Base-by-base conservation (phyloP, 2,329 filamentous ascomycete species). In the Sporothrix pallida region DNA sequence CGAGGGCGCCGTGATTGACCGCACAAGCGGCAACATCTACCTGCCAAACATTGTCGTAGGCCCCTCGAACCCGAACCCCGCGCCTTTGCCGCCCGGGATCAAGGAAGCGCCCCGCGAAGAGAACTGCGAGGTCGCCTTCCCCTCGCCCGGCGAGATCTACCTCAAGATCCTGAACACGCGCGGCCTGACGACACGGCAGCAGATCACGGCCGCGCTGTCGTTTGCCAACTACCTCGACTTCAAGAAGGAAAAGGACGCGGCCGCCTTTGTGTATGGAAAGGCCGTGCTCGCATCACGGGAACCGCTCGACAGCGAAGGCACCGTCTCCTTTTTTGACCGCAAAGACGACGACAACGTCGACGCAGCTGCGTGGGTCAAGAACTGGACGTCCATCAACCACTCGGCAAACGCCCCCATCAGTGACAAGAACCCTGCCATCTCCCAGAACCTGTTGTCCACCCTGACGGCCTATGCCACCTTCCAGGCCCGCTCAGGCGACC, bases 151-250 rank as follows among this genome's bases (percentile, higher is more conserved):
- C 78, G 87, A 85, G 15, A 94, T 90, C 79, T 98, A 98, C 80
- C 87, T 92, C 82, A 92, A 92, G 79, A 90, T 98, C 68, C 83
- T 98, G 72, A 93, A 91, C 7, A 95, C 93, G 0, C 87, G 88
- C 72, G 95, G 95, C 1, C 93, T 98, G 78, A 91, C 88, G 0
- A 86, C 89, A n/a, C 87, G 89, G 73, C 94, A 98, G 81, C 91
- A 90, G 78, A 85, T 98, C 70, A 91, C 95, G 74, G 94, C 95
- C 3, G 92, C 93, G 3, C 83, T 97, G 58, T 91, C 91, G 0
- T 97, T 95, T 80, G 95, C 92, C 1, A 91, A 93, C 72, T 98
- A 93, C 88, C 86, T 97, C 54, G 92, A 94, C 77, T 95, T 89
- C 83, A 95, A 95, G 82, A 86, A 88, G 1, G 81, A 77, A 58